Evolutionary conservation across 2,329 filamentous ascomycete genomes (phyloP).

Genomic region (Botryotinia narcissicola): DNA sequence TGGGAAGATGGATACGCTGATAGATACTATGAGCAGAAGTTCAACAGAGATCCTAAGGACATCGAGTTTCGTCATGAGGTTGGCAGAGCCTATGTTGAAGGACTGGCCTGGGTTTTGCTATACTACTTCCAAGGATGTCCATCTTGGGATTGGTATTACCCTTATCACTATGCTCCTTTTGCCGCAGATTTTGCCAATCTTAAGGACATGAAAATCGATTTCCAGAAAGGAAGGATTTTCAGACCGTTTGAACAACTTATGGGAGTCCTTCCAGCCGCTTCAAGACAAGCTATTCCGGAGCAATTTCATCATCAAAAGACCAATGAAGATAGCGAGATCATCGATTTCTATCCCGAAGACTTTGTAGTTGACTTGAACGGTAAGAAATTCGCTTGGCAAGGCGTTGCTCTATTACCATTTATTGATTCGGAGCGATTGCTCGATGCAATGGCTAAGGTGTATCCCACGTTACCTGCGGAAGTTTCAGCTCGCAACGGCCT

Average conservation of each 20-base stretch:
- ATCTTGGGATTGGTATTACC: slow-evolving; percentile 99
- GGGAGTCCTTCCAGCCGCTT: slow-evolving; percentile 93
- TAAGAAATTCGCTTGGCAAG: slow-evolving; percentile 98
- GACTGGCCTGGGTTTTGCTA: slow-evolving; percentile 88
- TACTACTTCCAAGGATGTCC: slow-evolving; percentile 99
- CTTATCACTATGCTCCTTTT: slow-evolving; percentile 97
- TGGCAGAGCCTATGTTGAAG: slow-evolving; percentile 87
- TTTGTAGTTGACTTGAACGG: slow-evolving; percentile 94
- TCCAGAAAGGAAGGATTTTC: slow-evolving; percentile 82
- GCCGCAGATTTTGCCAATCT: slow-evolving; percentile 90
- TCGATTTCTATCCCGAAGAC: slow-evolving; percentile 95
- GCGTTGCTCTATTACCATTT: slow-evolving; percentile 88
- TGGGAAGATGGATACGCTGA: slow-evolving; percentile 97
- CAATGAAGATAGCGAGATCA: slow-evolving; percentile 81
- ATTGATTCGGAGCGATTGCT: slow-evolving; percentile 90
- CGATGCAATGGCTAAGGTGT: slow-evolving; percentile 76
- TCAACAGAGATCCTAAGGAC: slow-evolving; percentile 77
- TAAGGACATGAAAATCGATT: slow-evolving; percentile 72
- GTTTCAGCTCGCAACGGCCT: slow-evolving; percentile 75
- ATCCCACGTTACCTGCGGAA: slow-evolving; percentile 72
- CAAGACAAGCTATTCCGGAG: slow-evolving; percentile 83
- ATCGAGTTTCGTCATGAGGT: slow-evolving; percentile 85
- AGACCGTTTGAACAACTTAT: slow-evolving; percentile 95
- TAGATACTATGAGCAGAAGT: slow-evolving; percentile 96
- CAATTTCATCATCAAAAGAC: slow-evolving; percentile 91